Evolutionary conservation across 108 stramenopile species (phyloP).

Genomic region (Skeletonema menzelii): DNA sequence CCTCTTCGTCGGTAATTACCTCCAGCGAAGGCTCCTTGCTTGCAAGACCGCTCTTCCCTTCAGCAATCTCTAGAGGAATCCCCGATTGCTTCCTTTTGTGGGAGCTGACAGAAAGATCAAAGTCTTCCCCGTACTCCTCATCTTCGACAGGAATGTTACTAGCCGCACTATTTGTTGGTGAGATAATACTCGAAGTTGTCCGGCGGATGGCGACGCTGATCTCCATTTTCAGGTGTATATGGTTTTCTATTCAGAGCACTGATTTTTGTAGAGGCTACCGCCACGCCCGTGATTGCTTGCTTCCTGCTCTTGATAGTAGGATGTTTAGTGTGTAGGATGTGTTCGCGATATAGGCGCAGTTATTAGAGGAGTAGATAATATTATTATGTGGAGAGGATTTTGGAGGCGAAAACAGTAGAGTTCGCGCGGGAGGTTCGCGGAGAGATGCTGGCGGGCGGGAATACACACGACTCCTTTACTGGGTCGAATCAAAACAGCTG

Average conservation of each 20-base stretch:
- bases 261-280: not conserved
- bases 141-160: slow-evolving; percentile 28
- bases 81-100: slow-evolving; percentile 29
- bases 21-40: not conserved
- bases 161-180: not conserved
- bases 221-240: not conserved
- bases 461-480: too few species aligned
- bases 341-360: too few species aligned
- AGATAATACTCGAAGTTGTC: not conserved
- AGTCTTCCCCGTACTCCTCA: slow-evolving; percentile 17
- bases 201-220: not conserved
- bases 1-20: slow-evolving; percentile 11
- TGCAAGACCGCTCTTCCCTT: not conserved
- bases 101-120: slow-evolving; percentile 6
- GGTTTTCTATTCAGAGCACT: not conserved
- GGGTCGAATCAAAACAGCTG: too few species aligned
- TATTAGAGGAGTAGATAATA: too few species aligned
- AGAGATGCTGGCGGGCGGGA: too few species aligned
- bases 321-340: too few species aligned
- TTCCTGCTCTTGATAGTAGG: too few species aligned
- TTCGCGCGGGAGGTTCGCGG: too few species aligned
- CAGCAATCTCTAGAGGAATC: slow-evolving; percentile 15
- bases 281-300: too few species aligned
- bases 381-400: too few species aligned
- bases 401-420: too few species aligned